A percentile compares a stretch with the other conserved stretches of the same genome.
Conservation (phyloP, 2,329 filamentous ascomycete genomes). For the Calonectria multiphialidica region DNA sequence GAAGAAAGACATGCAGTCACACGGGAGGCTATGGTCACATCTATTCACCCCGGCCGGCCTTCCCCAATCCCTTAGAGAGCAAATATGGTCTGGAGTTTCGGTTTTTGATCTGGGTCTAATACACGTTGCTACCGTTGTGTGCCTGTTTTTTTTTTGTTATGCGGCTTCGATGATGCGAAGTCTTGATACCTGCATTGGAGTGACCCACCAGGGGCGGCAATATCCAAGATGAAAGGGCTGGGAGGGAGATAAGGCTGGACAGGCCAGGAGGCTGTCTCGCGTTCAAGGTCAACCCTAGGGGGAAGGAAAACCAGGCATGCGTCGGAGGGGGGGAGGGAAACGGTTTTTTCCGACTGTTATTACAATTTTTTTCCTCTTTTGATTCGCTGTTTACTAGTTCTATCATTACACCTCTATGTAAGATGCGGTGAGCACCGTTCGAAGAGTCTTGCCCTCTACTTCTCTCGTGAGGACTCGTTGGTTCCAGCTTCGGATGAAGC, state of each 20-base stretch:
- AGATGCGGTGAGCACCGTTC: conserved; percentile 45
- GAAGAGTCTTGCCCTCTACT: conserved; percentile 16
- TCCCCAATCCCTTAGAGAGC: conserved; percentile 51
- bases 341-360: conserved; percentile 12
- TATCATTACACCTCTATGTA: conserved; percentile 49
- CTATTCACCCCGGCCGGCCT: conserved; percentile 40
- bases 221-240: neutral
- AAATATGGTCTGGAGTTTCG: conserved; percentile 63
- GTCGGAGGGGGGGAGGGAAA: conserved; percentile 2
- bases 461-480: conserved; percentile 44
- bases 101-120: conserved; percentile 59
- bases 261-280: neutral
- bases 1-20: conserved; percentile 36
- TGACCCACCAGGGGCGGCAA: neutral
- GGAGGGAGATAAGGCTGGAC: neutral
- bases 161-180: conserved; percentile 20
- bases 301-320: conserved; percentile 1
- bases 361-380: conserved; percentile 10
- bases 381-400: conserved; percentile 7
- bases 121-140: conserved; percentile 49
- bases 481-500: conserved; percentile 58
- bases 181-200: conserved; percentile 23
- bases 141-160: conserved; percentile 27
- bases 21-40: conserved; percentile 41
- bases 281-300: neutral